Conservation (phyloP, 352 stramenopile genomes). For the Globisporangium carolinianum region DNA sequence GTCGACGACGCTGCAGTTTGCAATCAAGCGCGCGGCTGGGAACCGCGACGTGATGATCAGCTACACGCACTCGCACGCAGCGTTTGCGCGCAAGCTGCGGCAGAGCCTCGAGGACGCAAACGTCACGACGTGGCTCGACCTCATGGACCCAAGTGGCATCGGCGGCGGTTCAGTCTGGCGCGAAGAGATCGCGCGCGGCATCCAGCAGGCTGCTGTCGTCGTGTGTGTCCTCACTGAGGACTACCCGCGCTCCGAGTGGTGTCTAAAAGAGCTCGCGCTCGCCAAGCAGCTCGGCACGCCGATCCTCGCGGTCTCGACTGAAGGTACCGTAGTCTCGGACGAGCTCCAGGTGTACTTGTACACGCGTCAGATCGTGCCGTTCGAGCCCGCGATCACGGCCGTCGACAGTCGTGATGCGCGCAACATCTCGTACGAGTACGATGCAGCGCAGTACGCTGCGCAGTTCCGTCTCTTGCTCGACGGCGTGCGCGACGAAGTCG, state of each 20-base stretch:
- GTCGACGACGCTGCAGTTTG: slow-evolving; percentile 73
- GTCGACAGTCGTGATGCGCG: slow-evolving; percentile 47
- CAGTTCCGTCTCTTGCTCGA: slow-evolving; percentile 77
- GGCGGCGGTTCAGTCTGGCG: slow-evolving; percentile 74
- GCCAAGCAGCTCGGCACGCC: slow-evolving; percentile 63
- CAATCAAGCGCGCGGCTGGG: slow-evolving; percentile 70
- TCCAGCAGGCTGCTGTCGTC: slow-evolving; percentile 66
- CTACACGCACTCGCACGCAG: slow-evolving; percentile 76
- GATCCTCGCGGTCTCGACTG: slow-evolving; percentile 63
- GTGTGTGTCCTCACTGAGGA: slow-evolving; percentile 70
- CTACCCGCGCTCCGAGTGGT: slow-evolving; percentile 36
- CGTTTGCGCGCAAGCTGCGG: slow-evolving; percentile 68
- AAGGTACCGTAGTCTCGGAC: slow-evolving; percentile 46
- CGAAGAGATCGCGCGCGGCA: slow-evolving; percentile 75
- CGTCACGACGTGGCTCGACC: slow-evolving; percentile 72
- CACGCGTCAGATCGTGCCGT: slow-evolving; percentile 78
- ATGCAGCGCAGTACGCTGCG: slow-evolving; percentile 50
- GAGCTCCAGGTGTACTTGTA: slow-evolving; percentile 84
- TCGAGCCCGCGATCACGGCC: slow-evolving; percentile 59
- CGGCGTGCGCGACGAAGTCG: slow-evolving; percentile 75
- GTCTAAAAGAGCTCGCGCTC: slow-evolving; percentile 40
- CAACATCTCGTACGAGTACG: slow-evolving; percentile 61
- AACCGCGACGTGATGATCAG: slow-evolving; percentile 86
- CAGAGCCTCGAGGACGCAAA: slow-evolving; percentile 64
- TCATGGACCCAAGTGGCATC: slow-evolving; percentile 78